Evolutionary conservation across 2,329 filamentous ascomycete species (phyloP), one percentile per base, ranked within the genome.

Genomic region (Colletotrichum tamarilloi): DNA sequence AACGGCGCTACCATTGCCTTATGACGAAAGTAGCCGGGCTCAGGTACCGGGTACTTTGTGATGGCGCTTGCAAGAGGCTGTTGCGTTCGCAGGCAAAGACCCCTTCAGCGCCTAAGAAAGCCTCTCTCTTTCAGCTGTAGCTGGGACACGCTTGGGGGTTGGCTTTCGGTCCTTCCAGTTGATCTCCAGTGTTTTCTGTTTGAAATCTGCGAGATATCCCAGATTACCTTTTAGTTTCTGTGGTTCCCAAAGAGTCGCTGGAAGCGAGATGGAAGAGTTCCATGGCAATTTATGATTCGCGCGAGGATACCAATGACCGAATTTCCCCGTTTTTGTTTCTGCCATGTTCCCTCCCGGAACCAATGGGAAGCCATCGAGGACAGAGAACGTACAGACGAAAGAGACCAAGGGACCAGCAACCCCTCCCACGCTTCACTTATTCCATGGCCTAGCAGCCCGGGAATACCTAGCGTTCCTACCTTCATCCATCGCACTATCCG

Each of bases 311-410:
- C 28, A 57, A 62, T 73, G 71, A 66, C 71, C 60, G 56, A 66
- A 71, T 71, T 49, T 66, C 67, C 26, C 67, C 67, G 62, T 71
- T 53, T 70, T 73, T 73, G 60, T 65, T 62, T 59, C 55, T 73
- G 60, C 67, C 67, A 66, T 62, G 35, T 67, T 30, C 57, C 63
- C 56, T 42, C 42, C 42, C 65, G 52, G 62, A 22, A 28, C 64
- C 63, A 49, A 53, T 67, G 35, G 49, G 38, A 28, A 26, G 49
- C 0, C 4, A n/a, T n/a, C 12, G 42, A 9, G 30, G 53, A 49
- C 26, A 59, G 28, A 32, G 62, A 62, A 42, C 6, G 38, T 42
- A 42, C 35, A 62, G 71, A 73, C 62, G 67, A 62, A 70, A 5
- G 26, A 19, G 53, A 57, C 38, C 38, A 30, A 28, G 58, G 56